Conservation (phyloP, 2,329 filamentous ascomycete genomes). For the Xylaria sp. region DNA sequence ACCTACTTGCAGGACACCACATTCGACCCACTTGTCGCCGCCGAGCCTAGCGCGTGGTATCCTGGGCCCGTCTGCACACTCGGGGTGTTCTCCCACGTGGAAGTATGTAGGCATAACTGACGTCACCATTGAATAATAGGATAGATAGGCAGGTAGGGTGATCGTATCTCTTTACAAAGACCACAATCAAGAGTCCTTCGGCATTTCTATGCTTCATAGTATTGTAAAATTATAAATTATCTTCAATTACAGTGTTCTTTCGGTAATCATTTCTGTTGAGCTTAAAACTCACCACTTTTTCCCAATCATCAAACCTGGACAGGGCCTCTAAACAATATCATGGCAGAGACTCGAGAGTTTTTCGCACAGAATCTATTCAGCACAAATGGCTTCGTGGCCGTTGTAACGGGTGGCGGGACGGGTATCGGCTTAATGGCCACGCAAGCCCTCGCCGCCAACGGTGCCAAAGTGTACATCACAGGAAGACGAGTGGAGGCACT, state of each 20-base stretch:
- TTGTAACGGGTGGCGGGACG: slow-evolving; percentile 60
- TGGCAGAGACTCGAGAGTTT: slow-evolving; percentile 45
- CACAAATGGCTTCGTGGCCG: slow-evolving; percentile 44
- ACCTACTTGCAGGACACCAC: not conserved
- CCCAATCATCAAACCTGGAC: not conserved
- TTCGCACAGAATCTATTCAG: slow-evolving; percentile 42
- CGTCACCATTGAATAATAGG: slow-evolving; percentile 34
- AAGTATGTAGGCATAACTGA: slow-evolving; percentile 26
- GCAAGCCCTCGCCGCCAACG: slow-evolving; percentile 49
- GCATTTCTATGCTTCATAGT: not conserved
- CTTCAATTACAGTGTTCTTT: not conserved
- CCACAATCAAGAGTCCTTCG: too few relatives aligned
- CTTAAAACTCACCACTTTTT: not conserved
- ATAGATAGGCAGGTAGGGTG: not conserved
- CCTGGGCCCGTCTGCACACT: not conserved
- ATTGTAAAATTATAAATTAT: not conserved
- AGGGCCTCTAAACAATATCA: slow-evolving; percentile 24
- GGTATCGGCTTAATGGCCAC: slow-evolving; percentile 68
- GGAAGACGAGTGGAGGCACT: slow-evolving; percentile 46
- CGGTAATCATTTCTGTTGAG: not conserved
- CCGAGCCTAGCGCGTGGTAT: not conserved
- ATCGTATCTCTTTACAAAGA: not conserved
- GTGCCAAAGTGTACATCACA: slow-evolving; percentile 51
- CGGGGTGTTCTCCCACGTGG: slow-evolving; percentile 21
- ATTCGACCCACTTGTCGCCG: slow-evolving; percentile 7